Evolutionary conservation across 345 rosid genomes (phyloP).

Genomic region (Acer saccharum): DNA sequence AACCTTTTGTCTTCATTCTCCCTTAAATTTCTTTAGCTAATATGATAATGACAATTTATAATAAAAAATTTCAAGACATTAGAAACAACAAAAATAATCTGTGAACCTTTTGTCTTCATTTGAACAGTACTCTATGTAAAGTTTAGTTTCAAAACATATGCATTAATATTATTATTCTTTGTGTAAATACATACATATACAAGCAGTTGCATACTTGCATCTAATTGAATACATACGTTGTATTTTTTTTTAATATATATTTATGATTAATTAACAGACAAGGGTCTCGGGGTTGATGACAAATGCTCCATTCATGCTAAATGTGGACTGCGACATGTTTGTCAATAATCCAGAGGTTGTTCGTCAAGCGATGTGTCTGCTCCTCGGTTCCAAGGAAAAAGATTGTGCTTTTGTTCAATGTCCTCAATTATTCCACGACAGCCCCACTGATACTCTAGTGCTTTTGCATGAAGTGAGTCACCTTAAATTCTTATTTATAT

Average conservation of each 20-base stretch:
- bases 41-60: no score
- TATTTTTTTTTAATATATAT: background rate
- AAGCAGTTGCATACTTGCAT: no score
- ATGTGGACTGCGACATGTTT: slow-evolving; percentile 81
- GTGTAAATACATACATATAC: no score
- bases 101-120: no score
- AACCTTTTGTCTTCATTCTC: no score
- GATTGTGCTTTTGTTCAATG: slow-evolving; percentile 52
- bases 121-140: no score
- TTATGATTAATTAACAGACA: slow-evolving; percentile 29
- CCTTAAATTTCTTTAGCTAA: no score
- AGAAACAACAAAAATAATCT: no score
- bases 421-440: slow-evolving; percentile 54
- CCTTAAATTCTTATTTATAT: no score
- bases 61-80: no score
- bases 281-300: slow-evolving; percentile 75
- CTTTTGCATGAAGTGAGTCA: slow-evolving; percentile 27
- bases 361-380: slow-evolving; percentile 53
- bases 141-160: no score
- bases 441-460: slow-evolving; percentile 21
- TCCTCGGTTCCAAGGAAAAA: slow-evolving; percentile 29
- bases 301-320: slow-evolving; percentile 73
- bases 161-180: no score
- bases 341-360: slow-evolving; percentile 54
- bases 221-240: background rate